Evolutionary conservation across 2,329 filamentous ascomycete genomes (phyloP).

Genomic region (Aspergillus sp.): DNA sequence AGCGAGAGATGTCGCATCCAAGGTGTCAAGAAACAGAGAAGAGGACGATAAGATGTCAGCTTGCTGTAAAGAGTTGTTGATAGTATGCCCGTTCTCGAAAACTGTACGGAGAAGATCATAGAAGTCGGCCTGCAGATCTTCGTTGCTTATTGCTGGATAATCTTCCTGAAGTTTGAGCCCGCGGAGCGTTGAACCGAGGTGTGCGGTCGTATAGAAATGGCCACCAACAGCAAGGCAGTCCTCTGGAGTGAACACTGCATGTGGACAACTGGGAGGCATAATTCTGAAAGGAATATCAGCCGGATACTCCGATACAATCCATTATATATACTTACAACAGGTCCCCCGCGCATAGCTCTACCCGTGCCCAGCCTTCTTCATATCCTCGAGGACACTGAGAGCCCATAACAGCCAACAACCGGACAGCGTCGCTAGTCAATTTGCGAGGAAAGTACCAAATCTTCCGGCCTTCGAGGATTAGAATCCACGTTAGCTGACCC

Average conservation of each 20-base stretch:
- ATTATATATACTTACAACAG: constrained; percentile 5
- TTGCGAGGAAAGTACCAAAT: constrained; percentile 9
- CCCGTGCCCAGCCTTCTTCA: constrained; percentile 6
- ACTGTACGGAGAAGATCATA: neutral
- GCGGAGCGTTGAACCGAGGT: constrained; percentile 5
- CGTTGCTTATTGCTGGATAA: neutral
- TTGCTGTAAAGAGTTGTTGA: neutral
- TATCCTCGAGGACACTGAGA: constrained; percentile 6
- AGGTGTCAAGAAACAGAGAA: neutral
- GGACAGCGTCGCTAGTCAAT: constrained; percentile 4
- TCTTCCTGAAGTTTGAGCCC: neutral
- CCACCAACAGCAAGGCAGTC: constrained; percentile 14
- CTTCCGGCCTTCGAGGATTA: constrained; percentile 8
- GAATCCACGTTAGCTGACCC: constrained; percentile 7
- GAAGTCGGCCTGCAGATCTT: neutral
- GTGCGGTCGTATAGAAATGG: constrained; percentile 13
- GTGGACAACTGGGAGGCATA: constrained; percentile 14
- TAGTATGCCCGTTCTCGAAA: neutral
- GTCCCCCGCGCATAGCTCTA: constrained; percentile 6
- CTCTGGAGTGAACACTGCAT: constrained; percentile 14
- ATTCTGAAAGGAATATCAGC: constrained; percentile 6
- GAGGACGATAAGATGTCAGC: neutral
- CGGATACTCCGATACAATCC: neutral
- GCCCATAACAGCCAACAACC: constrained; percentile 2
- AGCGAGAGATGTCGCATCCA: neutral